Percentiles rank a stretch among this genome's conserved stretches.
Conservation (phyloP, 2,329 filamentous ascomycete species). For the Calonectria crousiana region DNA sequence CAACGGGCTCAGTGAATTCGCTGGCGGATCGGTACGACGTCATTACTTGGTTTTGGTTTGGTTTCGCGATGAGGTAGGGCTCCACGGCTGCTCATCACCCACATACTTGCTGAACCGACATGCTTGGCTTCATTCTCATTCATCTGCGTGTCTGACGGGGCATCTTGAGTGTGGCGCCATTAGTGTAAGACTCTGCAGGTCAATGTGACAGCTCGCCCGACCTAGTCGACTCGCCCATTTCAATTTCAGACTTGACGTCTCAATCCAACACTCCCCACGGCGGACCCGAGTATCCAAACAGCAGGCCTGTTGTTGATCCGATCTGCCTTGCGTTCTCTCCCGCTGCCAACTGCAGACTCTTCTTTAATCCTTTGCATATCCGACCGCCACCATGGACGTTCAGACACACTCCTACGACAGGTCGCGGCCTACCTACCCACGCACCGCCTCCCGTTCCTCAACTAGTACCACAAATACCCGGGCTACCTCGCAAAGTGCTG, state of each 20-base stretch:
- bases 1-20: neutral
- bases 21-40: neutral
- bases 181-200: neutral
- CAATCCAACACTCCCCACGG: neutral
- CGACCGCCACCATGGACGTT: constrained; percentile 47
- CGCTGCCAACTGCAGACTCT: neutral
- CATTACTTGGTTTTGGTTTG: neutral
- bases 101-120: neutral
- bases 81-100: neutral
- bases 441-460: constrained; percentile 61
- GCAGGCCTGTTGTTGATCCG: constrained; percentile 6
- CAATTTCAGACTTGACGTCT: neutral
- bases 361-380: neutral
- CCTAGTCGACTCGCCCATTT: neutral
- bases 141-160: constrained; percentile 9
- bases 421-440: constrained; percentile 51
- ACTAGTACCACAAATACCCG: constrained; percentile 57
- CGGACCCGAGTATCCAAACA: neutral
- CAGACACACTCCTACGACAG: constrained; percentile 41
- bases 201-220: constrained; percentile 12
- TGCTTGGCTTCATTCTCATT: constrained; percentile 5
- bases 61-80: constrained; percentile 15
- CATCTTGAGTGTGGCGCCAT: neutral
- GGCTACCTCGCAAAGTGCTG: constrained; percentile 55
- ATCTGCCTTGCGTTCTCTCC: neutral